Base-by-base conservation (phyloP, 306 rosid genomes). In the Spatholobus suberectus region DNA sequence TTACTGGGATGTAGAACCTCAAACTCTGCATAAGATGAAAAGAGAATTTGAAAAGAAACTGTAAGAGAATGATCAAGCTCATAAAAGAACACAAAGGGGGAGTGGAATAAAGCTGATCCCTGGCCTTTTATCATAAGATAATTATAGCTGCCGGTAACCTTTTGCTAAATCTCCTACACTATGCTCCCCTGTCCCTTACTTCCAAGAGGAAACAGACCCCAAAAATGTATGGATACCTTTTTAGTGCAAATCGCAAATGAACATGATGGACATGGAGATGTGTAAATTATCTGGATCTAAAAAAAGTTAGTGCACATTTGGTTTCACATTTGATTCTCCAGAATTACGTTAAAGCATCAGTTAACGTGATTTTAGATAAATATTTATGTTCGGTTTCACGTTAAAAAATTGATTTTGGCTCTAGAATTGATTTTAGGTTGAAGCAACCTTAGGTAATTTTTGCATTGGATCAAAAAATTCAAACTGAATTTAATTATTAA, bases 1-100 rank as follows among this genome's bases (percentile, higher is more conserved):
- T 80, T 58, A 82, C 75, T 1, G 97, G 94, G 58, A 89, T 71
- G 84, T 96, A 93, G 80, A 96, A 82, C 84, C 99, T 90, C 82
- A 93, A 82, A 89, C 85, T 88, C 98, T 95, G 88, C 78, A 89
- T 18, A 62, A 32, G 34, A 70, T 55, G 78, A 27, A 40, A 59
- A 73, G 70, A 27, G 6, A 86, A 76, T 35, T 73, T 9, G 18
- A 58, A 34, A 51, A 4, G 47, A 63, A 40, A 69, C 18, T 15
- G 75, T 34, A 55, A 70, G 76, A 41, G 29, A 27, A 37, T 62
- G 62, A 85, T 57, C 41, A 23, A 38, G 46, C 14, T 75, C 40
- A 52, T 20, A 67, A 20, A 11, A 77, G 26, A 74, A 81, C 52
- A 71, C 26, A 44, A 26, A 26, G 14, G 7, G 52, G 54, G 41